Evolutionary conservation across 192 early-diverging fungal species (phyloP).

Genomic region (Podila clonocystis): DNA sequence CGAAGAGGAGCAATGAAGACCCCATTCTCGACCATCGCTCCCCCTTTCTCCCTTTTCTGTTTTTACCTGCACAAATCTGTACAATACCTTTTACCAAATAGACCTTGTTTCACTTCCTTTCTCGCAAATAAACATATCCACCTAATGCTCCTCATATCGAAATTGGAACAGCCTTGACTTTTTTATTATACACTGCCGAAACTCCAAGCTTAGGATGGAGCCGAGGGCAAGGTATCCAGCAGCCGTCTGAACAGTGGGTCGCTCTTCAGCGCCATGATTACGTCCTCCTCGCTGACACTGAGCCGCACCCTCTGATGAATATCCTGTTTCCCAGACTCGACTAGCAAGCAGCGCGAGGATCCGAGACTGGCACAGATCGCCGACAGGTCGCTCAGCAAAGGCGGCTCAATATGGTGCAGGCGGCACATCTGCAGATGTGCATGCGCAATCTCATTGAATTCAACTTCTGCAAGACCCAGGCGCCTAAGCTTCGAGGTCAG

Average conservation of each 20-base stretch:
- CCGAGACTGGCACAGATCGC: slow-evolving; percentile 73
- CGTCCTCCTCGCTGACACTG: slow-evolving; percentile 80
- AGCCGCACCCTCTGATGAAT: slow-evolving; percentile 74
- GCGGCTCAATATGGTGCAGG: slow-evolving; percentile 67
- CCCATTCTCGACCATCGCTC: not conserved
- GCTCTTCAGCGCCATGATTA: slow-evolving; percentile 76
- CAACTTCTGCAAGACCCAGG: slow-evolving; percentile 76
- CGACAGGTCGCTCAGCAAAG: slow-evolving; percentile 67
- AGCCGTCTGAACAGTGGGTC: slow-evolving; percentile 66
- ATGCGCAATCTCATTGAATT: slow-evolving; percentile 77
- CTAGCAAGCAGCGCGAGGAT: slow-evolving; percentile 67
- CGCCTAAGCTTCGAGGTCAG: slow-evolving; percentile 70
- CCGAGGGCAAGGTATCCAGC: slow-evolving; percentile 23
- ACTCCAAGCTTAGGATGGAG: slow-evolving; percentile 1
- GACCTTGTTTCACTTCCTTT: too few species aligned
- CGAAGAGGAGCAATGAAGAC: slow-evolving; percentile 2
- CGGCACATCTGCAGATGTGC: slow-evolving; percentile 75
- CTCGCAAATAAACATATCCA: too few species aligned
- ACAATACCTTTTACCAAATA: not conserved
- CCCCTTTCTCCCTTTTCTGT: not conserved
- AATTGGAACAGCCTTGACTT: too few species aligned
- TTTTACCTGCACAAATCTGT: not conserved
- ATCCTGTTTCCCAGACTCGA: slow-evolving; percentile 74
- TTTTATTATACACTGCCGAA: not conserved
- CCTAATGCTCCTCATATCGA: too few species aligned